A percentile compares a stretch with the other conserved stretches of the same genome.
Evolutionary conservation across 2,329 filamentous ascomycete species (phyloP).

Genomic region (Chaetomium strumarium): DNA sequence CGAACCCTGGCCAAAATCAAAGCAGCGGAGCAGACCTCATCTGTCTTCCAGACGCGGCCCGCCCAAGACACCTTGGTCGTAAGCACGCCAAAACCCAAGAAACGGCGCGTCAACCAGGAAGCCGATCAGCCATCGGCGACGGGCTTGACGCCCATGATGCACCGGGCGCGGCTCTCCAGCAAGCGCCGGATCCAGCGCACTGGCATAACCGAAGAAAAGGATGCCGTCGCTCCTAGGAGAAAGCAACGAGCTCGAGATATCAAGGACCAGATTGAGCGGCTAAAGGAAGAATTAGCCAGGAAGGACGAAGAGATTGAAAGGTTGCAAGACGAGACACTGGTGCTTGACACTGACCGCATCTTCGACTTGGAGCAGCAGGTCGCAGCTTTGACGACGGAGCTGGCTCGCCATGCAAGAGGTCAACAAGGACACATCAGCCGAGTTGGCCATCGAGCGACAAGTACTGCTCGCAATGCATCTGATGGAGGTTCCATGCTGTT

Average conservation of each 20-base stretch:
- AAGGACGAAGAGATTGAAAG: constrained; percentile 50
- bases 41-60: constrained; percentile 17
- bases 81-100: constrained; percentile 25
- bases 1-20: constrained; percentile 27
- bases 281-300: constrained; percentile 43
- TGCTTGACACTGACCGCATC: constrained; percentile 41
- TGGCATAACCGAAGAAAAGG: constrained; percentile 53
- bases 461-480: constrained; percentile 44
- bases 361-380: constrained; percentile 34
- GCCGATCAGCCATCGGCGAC: constrained; percentile 37
- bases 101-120: constrained; percentile 40
- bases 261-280: constrained; percentile 42
- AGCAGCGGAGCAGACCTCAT: background rate
- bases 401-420: constrained; percentile 19
- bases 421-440: constrained; percentile 26
- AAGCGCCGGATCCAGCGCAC: constrained; percentile 52
- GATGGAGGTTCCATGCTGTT: constrained; percentile 38
- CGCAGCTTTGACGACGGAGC: constrained; percentile 28
- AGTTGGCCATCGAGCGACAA: constrained; percentile 46
- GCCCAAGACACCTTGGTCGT: background rate
- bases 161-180: constrained; percentile 35
- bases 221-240: constrained; percentile 44
- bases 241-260: constrained; percentile 34
- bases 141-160: constrained; percentile 54
- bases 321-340: constrained; percentile 43